These are phyloP conservation scores for Aspergillus sparsus DNA, from an alignment of 495 filamentous ascomycete species.

Conservation along the genomic window DNA sequence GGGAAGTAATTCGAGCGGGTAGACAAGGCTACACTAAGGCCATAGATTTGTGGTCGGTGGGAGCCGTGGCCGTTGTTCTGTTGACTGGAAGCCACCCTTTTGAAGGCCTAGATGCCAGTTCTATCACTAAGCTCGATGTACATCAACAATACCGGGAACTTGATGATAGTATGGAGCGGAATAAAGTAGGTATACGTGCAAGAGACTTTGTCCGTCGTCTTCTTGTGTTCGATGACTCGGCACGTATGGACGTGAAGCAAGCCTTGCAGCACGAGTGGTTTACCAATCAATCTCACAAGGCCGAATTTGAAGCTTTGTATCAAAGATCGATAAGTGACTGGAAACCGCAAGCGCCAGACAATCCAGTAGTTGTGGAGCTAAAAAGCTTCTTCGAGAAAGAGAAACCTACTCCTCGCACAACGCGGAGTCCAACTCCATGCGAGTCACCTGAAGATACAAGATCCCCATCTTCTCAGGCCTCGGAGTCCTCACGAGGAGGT, in stretches of 20 bases:
- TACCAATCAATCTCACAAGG: constrained; percentile 39
- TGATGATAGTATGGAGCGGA: constrained; percentile 37
- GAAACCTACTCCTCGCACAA: not conserved
- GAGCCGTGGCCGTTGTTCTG: constrained; percentile 51
- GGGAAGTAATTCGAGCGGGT: constrained; percentile 44
- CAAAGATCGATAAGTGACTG: constrained; percentile 49
- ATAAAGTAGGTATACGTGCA: constrained; percentile 40
- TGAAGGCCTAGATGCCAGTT: constrained; percentile 21
- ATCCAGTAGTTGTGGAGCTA: constrained; percentile 19
- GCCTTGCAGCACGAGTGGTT: constrained; percentile 65
- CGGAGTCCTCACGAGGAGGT: not conserved
- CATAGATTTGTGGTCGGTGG: constrained; percentile 66
- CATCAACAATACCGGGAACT: constrained; percentile 37
- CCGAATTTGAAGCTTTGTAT: constrained; percentile 51
- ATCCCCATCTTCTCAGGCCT: not conserved
- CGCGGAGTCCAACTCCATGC: not conserved
- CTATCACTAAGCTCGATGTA: constrained; percentile 22
- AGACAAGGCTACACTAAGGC: constrained; percentile 58
- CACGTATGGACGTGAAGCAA: constrained; percentile 54
- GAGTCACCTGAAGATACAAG: not conserved
- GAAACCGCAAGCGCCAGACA: constrained; percentile 34
- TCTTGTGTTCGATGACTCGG: constrained; percentile 50
- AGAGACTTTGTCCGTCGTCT: constrained; percentile 57
- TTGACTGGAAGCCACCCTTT: constrained; percentile 52
- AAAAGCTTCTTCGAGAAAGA: not conserved